phyloP scores from a whole-genome alignment of 192 early-diverging fungal genomes.

The Hyaloraphidium curvatum region DNA sequence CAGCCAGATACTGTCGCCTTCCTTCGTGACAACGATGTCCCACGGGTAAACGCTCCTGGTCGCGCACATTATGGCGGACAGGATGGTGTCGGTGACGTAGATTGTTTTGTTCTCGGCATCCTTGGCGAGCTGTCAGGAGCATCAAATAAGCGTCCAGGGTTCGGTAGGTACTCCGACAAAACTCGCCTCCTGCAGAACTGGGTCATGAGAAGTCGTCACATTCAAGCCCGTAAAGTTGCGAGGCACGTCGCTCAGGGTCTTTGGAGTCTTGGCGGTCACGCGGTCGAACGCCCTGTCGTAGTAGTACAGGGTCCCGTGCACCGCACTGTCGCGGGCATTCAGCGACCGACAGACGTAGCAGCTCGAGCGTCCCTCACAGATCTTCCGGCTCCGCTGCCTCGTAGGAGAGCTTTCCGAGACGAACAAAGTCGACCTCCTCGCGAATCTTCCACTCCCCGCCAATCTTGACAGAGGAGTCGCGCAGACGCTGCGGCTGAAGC shows the following conservation, averaged over 20 bases:
- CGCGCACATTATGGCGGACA: constrained; percentile 83
- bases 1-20: constrained; percentile 57
- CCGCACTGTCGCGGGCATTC: background rate
- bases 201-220: constrained; percentile 71
- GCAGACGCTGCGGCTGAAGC: constrained; percentile 46
- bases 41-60: constrained; percentile 81
- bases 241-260: constrained; percentile 41
- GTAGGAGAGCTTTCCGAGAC: constrained; percentile 66
- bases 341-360: no score
- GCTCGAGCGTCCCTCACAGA: no score
- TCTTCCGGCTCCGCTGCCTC: constrained; percentile 57
- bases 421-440: constrained; percentile 86
- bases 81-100: constrained; percentile 74
- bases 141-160: background rate
- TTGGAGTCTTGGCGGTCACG: constrained; percentile 58
- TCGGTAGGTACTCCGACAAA: background rate
- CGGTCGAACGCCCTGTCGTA: constrained; percentile 78
- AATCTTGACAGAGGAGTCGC: constrained; percentile 72
- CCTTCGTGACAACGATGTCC: constrained; percentile 85
- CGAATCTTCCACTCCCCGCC: constrained; percentile 75
- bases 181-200: constrained; percentile 39
- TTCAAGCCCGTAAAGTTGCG: constrained; percentile 40
- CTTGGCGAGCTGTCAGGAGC: constrained; percentile 6
- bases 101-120: constrained; percentile 19
- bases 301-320: constrained; percentile 22